These are phyloP conservation scores for Canna indica DNA, from an alignment of 176 grass and related monocot genomes.

Conservation along the genomic window DNA sequence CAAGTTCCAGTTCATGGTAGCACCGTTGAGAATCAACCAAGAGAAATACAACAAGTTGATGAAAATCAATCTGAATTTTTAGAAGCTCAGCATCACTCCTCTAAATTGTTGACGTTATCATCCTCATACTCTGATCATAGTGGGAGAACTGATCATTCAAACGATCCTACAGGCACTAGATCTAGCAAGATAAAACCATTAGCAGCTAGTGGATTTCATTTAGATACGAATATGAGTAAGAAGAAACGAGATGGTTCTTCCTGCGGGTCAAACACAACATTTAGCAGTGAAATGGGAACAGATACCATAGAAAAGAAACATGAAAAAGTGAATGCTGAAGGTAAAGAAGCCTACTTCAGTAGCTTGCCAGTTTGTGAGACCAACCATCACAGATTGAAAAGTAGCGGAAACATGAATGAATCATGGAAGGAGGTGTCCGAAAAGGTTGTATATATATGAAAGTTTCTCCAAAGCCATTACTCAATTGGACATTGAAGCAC, in stretches of 20 bases:
- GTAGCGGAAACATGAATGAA: slow-evolving; percentile 61
- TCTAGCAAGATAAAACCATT: slow-evolving; percentile 25
- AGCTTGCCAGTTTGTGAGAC: slow-evolving; percentile 50
- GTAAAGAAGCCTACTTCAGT: slow-evolving; percentile 42
- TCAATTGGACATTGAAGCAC: slow-evolving; percentile 26
- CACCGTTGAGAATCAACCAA: slow-evolving; percentile 22
- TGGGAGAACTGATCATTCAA: slow-evolving; percentile 29
- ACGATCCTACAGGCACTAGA: slow-evolving; percentile 30
- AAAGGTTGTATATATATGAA: slow-evolving; percentile 50
- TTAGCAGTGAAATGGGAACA: slow-evolving; percentile 69
- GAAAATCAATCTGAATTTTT: slow-evolving; percentile 26
- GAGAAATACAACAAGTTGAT: slow-evolving; percentile 30
- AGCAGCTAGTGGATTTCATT: slow-evolving; percentile 25
- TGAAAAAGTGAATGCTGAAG: slow-evolving; percentile 29
- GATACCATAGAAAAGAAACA: slow-evolving; percentile 42
- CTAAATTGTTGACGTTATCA: not conserved
- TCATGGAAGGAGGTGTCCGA: slow-evolving; percentile 86
- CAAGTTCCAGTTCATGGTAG: slow-evolving; percentile 26
- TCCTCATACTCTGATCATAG: slow-evolving; percentile 32
- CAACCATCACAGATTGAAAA: slow-evolving; percentile 59
- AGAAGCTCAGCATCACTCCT: not conserved
- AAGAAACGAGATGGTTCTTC: slow-evolving; percentile 88
- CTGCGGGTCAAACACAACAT: slow-evolving; percentile 85
- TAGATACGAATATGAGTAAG: slow-evolving; percentile 34
- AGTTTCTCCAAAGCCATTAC: slow-evolving; percentile 25